Conservation (phyloP, 176 grass and related monocot species). For the Paspalum notatum region DNA sequence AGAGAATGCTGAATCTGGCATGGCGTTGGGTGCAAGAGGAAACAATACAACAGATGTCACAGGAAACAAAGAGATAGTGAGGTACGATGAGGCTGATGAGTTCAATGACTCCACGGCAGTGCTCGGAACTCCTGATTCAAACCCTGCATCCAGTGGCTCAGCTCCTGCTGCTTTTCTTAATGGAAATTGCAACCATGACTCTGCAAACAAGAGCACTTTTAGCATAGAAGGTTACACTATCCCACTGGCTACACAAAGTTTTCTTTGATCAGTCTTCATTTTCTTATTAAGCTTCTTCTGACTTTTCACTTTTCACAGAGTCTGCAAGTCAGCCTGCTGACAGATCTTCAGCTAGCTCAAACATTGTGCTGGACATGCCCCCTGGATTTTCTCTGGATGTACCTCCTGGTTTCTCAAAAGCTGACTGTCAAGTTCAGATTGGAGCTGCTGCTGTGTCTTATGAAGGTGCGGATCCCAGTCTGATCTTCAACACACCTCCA, state of each 20-base stretch:
- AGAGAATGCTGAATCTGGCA: conserved; percentile 29
- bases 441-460: conserved; percentile 2
- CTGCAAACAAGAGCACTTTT: conserved; percentile 5
- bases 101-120: not conserved
- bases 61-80: conserved; percentile 29
- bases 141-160: conserved; percentile 6
- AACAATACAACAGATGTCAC: conserved; percentile 48
- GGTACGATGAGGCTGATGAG: conserved; percentile 1
- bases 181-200: conserved; percentile 13
- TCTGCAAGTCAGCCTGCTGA: conserved; percentile 27
- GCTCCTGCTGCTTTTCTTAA: conserved; percentile 29
- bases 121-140: conserved; percentile 34
- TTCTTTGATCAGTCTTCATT: conserved; percentile 23
- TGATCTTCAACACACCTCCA: conserved; percentile 34
- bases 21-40: conserved; percentile 44
- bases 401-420: conserved; percentile 46
- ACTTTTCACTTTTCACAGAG: conserved; percentile 17
- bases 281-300: conserved; percentile 18
- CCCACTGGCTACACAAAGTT: not conserved
- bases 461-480: not conserved
- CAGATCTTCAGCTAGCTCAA: conserved; percentile 26
- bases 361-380: conserved; percentile 28
- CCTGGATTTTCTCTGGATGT: conserved; percentile 22
- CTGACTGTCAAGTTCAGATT: not conserved
- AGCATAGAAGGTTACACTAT: conserved; percentile 9